Percentiles rank a stretch among this genome's conserved stretches.
Evolutionary conservation across 257 asterid genomes (phyloP).

Genomic region (Penstemon davidsonii): DNA sequence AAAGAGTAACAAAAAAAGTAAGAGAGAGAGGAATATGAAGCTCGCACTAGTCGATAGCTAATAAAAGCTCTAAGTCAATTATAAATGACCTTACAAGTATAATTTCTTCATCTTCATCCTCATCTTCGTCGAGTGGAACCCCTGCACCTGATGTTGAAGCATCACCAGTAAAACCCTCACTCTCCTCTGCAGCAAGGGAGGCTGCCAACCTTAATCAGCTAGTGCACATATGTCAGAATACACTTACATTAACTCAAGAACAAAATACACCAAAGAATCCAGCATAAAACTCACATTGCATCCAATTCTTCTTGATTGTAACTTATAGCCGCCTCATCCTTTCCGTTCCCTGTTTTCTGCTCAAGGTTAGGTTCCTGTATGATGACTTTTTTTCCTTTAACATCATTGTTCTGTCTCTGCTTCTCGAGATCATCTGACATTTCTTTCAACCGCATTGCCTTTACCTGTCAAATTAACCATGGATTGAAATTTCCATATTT

Average conservation of each 20-base stretch:
- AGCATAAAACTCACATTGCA: slow-evolving; percentile 56
- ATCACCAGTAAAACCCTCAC: slow-evolving; percentile 46
- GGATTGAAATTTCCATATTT: no score
- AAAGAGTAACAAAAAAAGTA: background rate
- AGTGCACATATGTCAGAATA: slow-evolving; percentile 38
- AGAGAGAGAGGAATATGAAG: slow-evolving; percentile 4
- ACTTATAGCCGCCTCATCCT: slow-evolving; percentile 25
- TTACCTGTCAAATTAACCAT: slow-evolving; percentile 49
- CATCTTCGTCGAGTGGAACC: slow-evolving; percentile 44
- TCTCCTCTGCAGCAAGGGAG: slow-evolving; percentile 88
- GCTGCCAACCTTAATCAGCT: slow-evolving; percentile 93
- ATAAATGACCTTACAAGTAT: slow-evolving; percentile 61
- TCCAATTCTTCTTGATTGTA: slow-evolving; percentile 65
- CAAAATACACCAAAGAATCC: slow-evolving; percentile 1
- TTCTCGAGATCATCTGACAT: slow-evolving; percentile 69
- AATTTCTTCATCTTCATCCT: slow-evolving; percentile 71
- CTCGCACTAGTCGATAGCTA: slow-evolving; percentile 12
- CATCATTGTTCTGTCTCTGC: slow-evolving; percentile 62
- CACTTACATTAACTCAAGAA: slow-evolving; percentile 19
- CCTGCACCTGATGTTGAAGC: slow-evolving; percentile 67
- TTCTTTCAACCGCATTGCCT: slow-evolving; percentile 75
- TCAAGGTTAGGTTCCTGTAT: slow-evolving; percentile 29
- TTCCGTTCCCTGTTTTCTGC: slow-evolving; percentile 30
- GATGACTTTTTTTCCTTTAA: slow-evolving; percentile 54
- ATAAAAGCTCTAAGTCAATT: slow-evolving; percentile 20